These are phyloP conservation scores for Sugiyamaella marilandica DNA, from an alignment of 805 yeast species.

Conservation along the genomic window DNA sequence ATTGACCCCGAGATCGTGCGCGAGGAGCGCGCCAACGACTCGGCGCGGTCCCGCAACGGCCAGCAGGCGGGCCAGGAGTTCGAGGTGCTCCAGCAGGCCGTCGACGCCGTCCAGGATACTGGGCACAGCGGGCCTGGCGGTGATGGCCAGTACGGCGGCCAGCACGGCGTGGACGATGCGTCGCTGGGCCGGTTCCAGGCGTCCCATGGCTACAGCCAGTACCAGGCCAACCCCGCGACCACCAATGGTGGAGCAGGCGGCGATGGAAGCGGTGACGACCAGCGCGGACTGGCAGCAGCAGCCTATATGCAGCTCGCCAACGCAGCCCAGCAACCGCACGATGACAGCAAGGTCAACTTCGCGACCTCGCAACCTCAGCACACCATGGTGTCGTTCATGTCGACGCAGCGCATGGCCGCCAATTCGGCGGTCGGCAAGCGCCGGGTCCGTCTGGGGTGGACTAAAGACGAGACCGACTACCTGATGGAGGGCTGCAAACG, in stretches of 20 bases:
- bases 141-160: conserved; percentile 5
- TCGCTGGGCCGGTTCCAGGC: conserved; percentile 4
- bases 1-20: conserved; percentile 33
- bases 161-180: background rate
- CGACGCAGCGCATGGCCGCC: conserved; percentile 6
- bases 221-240: conserved; percentile 2
- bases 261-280: background rate
- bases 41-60: conserved; percentile 3
- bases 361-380: conserved; percentile 3
- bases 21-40: conserved; percentile 21
- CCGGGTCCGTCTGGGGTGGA: conserved; percentile 39
- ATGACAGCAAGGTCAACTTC: background rate
- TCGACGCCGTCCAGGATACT: conserved; percentile 6
- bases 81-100: conserved; percentile 6
- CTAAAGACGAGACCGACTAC: conserved; percentile 39
- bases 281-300: conserved; percentile 5
- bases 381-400: conserved; percentile 10
- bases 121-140: conserved; percentile 3
- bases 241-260: conserved; percentile 3
- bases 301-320: conserved; percentile 11
- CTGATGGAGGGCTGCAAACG: conserved; percentile 40
- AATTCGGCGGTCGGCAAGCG: conserved; percentile 26
- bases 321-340: conserved; percentile 11
- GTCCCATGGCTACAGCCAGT: conserved; percentile 3
- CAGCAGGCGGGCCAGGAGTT: conserved; percentile 6